These are phyloP conservation scores for Kondoa malvinella DNA, from an alignment of 768 basidiomycete genomes.

Conservation along the genomic window DNA sequence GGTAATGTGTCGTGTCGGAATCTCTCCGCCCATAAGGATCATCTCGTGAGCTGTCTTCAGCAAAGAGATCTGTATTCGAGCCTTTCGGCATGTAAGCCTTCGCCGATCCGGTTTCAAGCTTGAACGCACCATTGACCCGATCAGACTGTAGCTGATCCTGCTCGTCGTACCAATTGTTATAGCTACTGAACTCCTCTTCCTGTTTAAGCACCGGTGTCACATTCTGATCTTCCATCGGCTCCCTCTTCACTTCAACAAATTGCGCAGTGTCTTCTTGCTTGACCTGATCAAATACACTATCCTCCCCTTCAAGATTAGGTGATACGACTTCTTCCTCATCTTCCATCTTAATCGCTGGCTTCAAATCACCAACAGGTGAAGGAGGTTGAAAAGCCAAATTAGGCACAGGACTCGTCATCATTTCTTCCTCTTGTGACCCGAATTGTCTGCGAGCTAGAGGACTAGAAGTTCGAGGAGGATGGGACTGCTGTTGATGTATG, in stretches of 20 bases:
- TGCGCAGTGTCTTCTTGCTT: neutral
- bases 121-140: neutral
- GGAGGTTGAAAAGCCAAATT: neutral
- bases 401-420: neutral
- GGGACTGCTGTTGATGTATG: neutral
- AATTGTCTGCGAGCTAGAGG: neutral
- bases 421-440: neutral
- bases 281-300: neutral
- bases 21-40: neutral
- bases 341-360: neutral
- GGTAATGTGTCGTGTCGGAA: neutral
- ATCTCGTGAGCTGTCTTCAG: too few species aligned
- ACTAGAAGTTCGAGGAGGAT: neutral
- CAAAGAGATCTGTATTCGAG: too few species aligned
- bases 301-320: neutral
- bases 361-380: neutral
- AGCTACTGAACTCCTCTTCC: neutral
- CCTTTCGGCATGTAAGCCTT: too few species aligned
- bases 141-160: neutral
- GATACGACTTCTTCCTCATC: neutral
- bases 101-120: too few species aligned
- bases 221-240: neutral
- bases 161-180: neutral
- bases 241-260: neutral
- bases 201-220: neutral